Percentiles rank a stretch among this genome's conserved stretches.
Evolutionary conservation across 73 alveolate species (phyloP).

Genomic region (Breviolum minutum): DNA sequence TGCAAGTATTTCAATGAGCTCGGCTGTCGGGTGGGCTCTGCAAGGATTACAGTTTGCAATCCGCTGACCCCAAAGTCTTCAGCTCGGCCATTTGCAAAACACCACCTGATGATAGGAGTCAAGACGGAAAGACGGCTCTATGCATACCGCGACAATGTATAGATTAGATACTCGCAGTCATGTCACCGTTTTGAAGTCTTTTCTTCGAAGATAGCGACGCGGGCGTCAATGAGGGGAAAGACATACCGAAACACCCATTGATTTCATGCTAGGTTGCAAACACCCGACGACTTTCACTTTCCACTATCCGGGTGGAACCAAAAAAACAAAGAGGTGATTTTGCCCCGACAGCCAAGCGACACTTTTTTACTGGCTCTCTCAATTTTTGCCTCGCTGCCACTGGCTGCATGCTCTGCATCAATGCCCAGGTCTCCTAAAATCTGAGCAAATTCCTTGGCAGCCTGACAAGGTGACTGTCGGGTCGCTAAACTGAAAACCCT

Average conservation of each 20-base stretch:
- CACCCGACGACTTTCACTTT: too few species aligned
- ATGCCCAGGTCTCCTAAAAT: background rate
- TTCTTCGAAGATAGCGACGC: background rate
- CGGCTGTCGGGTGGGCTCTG: constrained; percentile 44
- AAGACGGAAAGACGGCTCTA: too few species aligned
- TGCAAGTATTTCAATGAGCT: background rate
- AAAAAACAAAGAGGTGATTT: background rate
- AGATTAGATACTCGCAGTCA: too few species aligned
- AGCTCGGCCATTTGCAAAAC: background rate
- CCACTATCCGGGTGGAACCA: too few species aligned
- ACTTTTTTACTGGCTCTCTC: background rate
- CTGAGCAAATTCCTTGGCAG: background rate
- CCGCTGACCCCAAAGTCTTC: background rate
- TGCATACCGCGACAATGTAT: too few species aligned
- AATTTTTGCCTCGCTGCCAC: background rate
- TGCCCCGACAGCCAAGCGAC: background rate
- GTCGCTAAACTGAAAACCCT: background rate
- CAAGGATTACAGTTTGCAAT: background rate
- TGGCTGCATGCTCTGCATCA: background rate
- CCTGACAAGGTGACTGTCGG: background rate
- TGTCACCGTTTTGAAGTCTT: background rate
- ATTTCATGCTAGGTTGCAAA: too few species aligned
- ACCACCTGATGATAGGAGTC: background rate
- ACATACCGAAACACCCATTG: background rate
- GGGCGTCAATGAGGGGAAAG: background rate